Base-by-base conservation (phyloP, 2,329 filamentous ascomycete species). In the Fusarium sp. region DNA sequence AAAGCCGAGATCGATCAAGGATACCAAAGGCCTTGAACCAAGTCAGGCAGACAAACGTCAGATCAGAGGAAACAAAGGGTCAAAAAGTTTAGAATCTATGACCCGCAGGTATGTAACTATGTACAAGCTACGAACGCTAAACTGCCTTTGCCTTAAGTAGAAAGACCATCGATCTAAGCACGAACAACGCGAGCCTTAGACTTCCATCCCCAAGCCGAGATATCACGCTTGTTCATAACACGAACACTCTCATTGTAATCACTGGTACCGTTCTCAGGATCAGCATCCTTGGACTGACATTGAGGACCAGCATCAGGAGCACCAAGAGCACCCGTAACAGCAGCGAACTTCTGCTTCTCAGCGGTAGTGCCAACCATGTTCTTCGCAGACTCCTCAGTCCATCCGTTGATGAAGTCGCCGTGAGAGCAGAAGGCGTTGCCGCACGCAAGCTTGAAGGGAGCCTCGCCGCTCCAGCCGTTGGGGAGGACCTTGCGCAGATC, bases 401-500 rank as follows among this genome's bases (percentile, higher is more conserved):
- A 84, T 7, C 77, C 82, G 37, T 83, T 83, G 71, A 84, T 81
- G 50, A 84, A 83, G 66, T 84, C 82, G 5, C 82, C 81, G 65
- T 84, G 82, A 5, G 74, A 76, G 76, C 79, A 80, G 68, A 75
- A 83, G 0, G 78, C 77, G n/a, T 71, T 67, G 1, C 80, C 80
- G 56, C 77, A 82, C 0, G 82, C 76, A 1, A 83, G 76, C 74
- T 82, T 78, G 21, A 83, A 66, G 1, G 82, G 82, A 2, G 81
- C 77, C 0, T 72, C 74, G 40, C 82, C 81, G 35, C 62, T 75
- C 82, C 82, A 84, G 20, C 82, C 81, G 41, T 79, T 73, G 5
- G 82, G 80, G 6, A 84, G 68, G 2, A 72, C 74, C 43, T 78
- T 79, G 55, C 80, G 78, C 8, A 82, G 71, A 56, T 84, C 82